Base-by-base conservation (phyloP, 352 stramenopile species). In the Nothophytophthora sp. region DNA sequence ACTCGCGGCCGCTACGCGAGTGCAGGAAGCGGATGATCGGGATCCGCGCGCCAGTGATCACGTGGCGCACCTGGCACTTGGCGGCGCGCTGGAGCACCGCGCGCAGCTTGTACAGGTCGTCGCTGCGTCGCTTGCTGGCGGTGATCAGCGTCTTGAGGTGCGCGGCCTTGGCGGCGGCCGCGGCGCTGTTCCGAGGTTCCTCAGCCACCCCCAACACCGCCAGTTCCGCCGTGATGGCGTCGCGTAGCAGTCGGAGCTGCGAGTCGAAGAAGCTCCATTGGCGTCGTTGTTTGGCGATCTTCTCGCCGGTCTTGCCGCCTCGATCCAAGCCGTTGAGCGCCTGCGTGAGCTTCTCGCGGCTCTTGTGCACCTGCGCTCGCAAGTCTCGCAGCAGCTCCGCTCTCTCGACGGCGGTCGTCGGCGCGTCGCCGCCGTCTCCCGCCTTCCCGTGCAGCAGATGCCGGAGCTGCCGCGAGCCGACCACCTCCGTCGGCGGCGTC, bases 1-100 rank as follows among this genome's bases (percentile, higher is more conserved):
- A 54, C 5, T 70, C 50, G 13, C 42, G 50, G 15, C 64, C 63
- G 11, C 63, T 91, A 20, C 44, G 60, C 2, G 34, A 50, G 54
- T 94, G 70, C 16, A 75, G 60, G 41, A 93, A 95, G 10, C 78
- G 69, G 39, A 95, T 92, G 51, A 95, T 89, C 6, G 86, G 86
- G 24, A 95, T 76, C 4, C 86, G 83, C 12, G 86, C 86, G 8
- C 73, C 66, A 49, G 69, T 53, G 50, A 94, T 74, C n/a, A 95
- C 76, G 10, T 85, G 52, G 4, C 69, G 61, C 11, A 95, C 63
- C 30, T 75, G 55, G 35, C 79, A 95, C 10, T 70, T 73, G 13
- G 57, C 63, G 10, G 60, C 49, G n/a, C 76, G 74, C 16, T 74
- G 59, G 0, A 93, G 57, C 40, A 70, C 63, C 1, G 50, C 51